phyloP scores from a whole-genome alignment of 805 yeast species.

The Yamadazyma akitaensis region DNA sequence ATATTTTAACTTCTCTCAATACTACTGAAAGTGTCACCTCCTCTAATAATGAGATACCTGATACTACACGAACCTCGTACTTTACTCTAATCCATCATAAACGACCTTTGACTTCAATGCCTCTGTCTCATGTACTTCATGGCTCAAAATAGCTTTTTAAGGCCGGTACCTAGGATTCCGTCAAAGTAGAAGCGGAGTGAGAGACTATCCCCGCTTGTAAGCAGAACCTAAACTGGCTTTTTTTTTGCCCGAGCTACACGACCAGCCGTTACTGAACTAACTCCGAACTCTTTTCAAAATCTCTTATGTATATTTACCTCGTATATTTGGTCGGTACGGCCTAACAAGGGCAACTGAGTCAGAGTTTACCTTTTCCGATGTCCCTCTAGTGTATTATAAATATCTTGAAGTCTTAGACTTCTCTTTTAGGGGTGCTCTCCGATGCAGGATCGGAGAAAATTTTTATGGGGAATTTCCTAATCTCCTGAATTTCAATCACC shows the following conservation, averaged over 20 bases:
- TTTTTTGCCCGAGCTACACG: neutral
- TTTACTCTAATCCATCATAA: no score
- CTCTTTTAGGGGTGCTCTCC: no score
- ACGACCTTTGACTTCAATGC: no score
- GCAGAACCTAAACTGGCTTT: neutral
- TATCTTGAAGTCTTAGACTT: no score
- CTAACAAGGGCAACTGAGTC: neutral
- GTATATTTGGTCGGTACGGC: neutral
- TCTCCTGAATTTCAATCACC: conserved; percentile 5
- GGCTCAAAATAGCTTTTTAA: no score
- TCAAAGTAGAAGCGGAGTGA: neutral
- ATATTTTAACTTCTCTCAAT: no score
- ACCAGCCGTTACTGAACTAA: neutral
- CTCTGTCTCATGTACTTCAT: no score
- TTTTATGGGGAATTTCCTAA: conserved; percentile 4
- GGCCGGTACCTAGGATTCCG: no score
- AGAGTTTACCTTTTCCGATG: neutral
- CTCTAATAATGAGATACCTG: no score
- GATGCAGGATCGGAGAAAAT: conserved; percentile 3
- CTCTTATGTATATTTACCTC: neutral
- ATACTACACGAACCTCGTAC: no score
- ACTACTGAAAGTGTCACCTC: no score
- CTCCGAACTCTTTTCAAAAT: neutral
- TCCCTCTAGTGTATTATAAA: neutral
- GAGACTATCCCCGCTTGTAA: neutral